Evolutionary conservation across 2,329 filamentous ascomycete species (phyloP).

Genomic region (Blastomyces gilchristii): DNA sequence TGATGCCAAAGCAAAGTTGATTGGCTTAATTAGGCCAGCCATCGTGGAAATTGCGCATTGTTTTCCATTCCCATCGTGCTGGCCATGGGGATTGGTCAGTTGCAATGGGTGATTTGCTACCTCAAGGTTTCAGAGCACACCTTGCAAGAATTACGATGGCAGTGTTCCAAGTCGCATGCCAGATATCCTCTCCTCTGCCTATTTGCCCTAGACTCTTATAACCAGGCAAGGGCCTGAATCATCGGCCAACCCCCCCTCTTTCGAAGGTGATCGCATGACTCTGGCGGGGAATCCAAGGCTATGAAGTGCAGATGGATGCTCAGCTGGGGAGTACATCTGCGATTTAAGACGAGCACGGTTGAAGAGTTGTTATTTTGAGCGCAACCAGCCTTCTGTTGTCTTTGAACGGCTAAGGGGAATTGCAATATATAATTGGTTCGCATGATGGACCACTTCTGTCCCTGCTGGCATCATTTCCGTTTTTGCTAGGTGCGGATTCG

Average conservation of each 20-base stretch:
- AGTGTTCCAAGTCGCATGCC: not conserved
- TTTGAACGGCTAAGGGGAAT: not conserved
- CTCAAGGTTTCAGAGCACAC: not conserved
- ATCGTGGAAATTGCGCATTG: not conserved
- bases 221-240: not conserved
- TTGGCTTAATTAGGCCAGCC: not conserved
- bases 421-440: not conserved
- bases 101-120: not conserved
- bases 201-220: not conserved
- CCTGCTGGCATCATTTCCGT: not conserved
- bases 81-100: not conserved
- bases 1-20: not conserved
- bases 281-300: not conserved
- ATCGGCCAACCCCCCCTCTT: not conserved
- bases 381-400: not conserved
- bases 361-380: not conserved
- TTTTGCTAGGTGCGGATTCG: not conserved
- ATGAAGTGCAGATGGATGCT: not conserved
- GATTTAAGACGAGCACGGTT: not conserved
- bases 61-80: not conserved
- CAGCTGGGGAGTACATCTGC: not conserved
- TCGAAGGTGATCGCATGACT: not conserved
- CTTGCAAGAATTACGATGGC: not conserved
- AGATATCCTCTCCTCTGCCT: not conserved
- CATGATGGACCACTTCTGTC: not conserved